Evolutionary conservation across 208 protist species (phyloP).

Genomic region (Trypanosoma platydactyli): DNA sequence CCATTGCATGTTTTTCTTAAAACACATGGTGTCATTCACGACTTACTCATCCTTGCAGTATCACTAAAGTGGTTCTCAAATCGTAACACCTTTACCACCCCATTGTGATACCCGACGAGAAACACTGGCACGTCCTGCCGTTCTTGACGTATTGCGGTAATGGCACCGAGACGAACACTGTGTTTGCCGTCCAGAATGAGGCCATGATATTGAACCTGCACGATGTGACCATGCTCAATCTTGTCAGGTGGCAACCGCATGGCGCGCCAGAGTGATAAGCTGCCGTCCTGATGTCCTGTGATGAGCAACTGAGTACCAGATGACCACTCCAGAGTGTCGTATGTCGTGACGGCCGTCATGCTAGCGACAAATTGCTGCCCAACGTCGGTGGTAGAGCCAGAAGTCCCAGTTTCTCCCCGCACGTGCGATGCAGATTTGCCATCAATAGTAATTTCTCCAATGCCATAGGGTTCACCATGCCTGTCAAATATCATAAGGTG

Average conservation of each 20-base stretch:
- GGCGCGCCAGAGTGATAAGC: constrained; percentile 71
- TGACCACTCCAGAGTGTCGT: constrained; percentile 79
- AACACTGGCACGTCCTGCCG: constrained; percentile 64
- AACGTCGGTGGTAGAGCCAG: constrained; percentile 42
- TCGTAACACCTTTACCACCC: constrained; percentile 46
- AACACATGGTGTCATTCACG: not conserved
- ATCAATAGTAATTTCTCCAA: constrained; percentile 29
- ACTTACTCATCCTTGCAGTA: constrained; percentile 20
- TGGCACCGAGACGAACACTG: constrained; percentile 32
- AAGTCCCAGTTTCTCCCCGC: constrained; percentile 57
- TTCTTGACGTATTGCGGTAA: constrained; percentile 69
- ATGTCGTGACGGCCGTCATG: constrained; percentile 59
- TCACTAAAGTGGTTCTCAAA: constrained; percentile 42
- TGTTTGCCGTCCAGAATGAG: constrained; percentile 32
- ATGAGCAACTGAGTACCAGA: constrained; percentile 65
- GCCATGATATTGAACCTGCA: constrained; percentile 63
- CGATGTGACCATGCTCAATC: constrained; percentile 55
- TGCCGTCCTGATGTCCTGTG: constrained; percentile 80
- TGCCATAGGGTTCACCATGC: constrained; percentile 63
- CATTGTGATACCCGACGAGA: constrained; percentile 67
- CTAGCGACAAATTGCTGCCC: constrained; percentile 12
- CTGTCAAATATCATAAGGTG: constrained; percentile 78
- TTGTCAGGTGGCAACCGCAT: constrained; percentile 71
- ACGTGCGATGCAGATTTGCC: constrained; percentile 27
- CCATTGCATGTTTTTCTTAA: too few relatives aligned